Evolutionary conservation across 176 grass and related monocot species (phyloP).

Genomic region (Bromus sterilis): DNA sequence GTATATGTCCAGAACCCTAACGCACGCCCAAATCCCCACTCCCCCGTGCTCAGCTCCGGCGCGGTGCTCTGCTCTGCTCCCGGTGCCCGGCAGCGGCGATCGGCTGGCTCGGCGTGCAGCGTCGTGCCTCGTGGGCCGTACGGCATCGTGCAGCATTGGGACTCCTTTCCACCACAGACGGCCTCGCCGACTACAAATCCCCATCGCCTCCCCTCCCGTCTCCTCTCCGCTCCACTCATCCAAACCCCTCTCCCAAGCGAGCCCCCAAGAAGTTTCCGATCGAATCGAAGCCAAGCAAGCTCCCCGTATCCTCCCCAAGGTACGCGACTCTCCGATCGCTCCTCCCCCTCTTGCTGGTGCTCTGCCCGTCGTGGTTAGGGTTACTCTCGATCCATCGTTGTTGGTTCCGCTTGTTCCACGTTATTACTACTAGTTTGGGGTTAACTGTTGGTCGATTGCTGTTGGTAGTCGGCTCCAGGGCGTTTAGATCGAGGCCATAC

Average conservation of each 20-base stretch:
- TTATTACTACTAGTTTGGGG: not conserved
- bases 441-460: not conserved
- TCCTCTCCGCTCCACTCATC: too few relatives aligned
- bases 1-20: not conserved
- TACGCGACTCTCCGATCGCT: not conserved
- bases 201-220: not conserved
- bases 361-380: not conserved
- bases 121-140: not conserved
- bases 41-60: not conserved
- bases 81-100: not conserved
- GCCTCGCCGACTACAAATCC: not conserved
- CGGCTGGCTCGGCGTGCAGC: too few relatives aligned
- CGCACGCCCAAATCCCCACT: not conserved
- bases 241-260: not conserved
- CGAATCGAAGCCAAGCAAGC: not conserved
- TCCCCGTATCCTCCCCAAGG: not conserved
- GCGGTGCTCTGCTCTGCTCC: not conserved
- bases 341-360: too few relatives aligned
- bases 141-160: not conserved
- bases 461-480: not conserved
- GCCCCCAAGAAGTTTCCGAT: not conserved
- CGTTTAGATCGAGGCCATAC: too few relatives aligned
- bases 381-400: not conserved
- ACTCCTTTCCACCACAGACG: not conserved
- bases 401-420: not conserved